Conservation (phyloP, 2,329 filamentous ascomycete species). For the Stromatinia cepivora region DNA sequence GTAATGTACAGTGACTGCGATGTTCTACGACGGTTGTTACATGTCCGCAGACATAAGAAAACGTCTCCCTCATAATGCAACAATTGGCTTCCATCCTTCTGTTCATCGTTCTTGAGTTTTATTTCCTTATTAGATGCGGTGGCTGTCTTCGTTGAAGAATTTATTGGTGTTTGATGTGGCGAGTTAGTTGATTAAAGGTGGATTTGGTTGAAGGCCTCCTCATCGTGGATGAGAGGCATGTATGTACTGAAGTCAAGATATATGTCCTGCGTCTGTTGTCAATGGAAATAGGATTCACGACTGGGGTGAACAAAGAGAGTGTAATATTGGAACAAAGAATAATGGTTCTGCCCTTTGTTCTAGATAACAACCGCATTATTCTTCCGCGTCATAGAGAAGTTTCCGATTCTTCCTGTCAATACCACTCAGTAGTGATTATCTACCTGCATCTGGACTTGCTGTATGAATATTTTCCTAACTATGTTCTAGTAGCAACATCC, state of each 20-base stretch:
- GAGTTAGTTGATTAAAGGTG: neutral
- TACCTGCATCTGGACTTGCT: neutral
- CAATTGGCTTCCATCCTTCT: neutral
- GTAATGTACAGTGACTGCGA: neutral
- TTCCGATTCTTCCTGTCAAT: neutral
- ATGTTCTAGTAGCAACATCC: neutral
- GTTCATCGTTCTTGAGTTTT: neutral
- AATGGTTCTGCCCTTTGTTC: neutral
- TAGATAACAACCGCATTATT: neutral
- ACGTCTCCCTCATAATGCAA: neutral
- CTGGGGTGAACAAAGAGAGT: neutral
- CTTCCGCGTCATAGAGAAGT: neutral
- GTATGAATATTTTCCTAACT: neutral
- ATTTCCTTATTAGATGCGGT: neutral
- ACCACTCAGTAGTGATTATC: neutral
- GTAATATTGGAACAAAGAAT: no score
- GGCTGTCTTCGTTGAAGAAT: neutral
- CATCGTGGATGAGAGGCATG: neutral
- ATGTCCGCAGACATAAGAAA: neutral
- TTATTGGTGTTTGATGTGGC: neutral
- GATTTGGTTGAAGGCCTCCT: neutral
- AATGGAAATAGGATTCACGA: neutral
- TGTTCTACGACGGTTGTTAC: neutral
- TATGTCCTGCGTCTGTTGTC: neutral
- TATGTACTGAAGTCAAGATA: neutral